Evolutionary conservation across 2,329 filamentous ascomycete species (phyloP).

Genomic region (Ophiostoma sp.): DNA sequence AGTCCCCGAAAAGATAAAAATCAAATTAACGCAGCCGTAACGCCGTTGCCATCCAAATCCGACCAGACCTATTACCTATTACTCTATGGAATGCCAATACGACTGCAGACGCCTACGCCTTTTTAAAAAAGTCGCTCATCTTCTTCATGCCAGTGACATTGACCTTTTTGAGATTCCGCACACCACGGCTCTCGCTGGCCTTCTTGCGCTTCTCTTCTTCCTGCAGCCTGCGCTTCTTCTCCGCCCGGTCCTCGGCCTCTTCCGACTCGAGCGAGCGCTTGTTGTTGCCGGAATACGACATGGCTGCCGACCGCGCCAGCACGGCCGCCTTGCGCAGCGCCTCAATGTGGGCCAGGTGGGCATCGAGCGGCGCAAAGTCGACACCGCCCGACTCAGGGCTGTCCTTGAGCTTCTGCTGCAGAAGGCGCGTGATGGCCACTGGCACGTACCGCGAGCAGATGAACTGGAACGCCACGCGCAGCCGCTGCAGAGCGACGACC

Average conservation of each 20-base stretch:
- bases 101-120: conserved; percentile 40
- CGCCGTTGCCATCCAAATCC: background rate
- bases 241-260: conserved; percentile 48
- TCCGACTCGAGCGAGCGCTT: conserved; percentile 52
- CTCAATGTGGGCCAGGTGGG: conserved; percentile 61
- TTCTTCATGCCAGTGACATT: conserved; percentile 95
- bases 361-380: conserved; percentile 66
- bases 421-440: conserved; percentile 36
- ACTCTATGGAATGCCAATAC: background rate
- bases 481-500: conserved; percentile 55
- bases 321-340: conserved; percentile 65
- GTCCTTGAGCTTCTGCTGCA: conserved; percentile 40
- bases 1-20: background rate
- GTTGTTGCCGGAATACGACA: conserved; percentile 58
- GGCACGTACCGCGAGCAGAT: conserved; percentile 58
- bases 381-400: conserved; percentile 30
- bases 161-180: conserved; percentile 80
- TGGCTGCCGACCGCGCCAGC: conserved; percentile 57
- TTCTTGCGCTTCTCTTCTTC: conserved; percentile 86
- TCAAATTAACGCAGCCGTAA: background rate
- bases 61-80: background rate
- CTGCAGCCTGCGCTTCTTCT: conserved; percentile 80
- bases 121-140: conserved; percentile 88
- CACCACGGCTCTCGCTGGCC: conserved; percentile 64
- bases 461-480: conserved; percentile 60